Base-by-base conservation (phyloP, 768 basidiomycete genomes). In the Agrocybe chaxingu region DNA sequence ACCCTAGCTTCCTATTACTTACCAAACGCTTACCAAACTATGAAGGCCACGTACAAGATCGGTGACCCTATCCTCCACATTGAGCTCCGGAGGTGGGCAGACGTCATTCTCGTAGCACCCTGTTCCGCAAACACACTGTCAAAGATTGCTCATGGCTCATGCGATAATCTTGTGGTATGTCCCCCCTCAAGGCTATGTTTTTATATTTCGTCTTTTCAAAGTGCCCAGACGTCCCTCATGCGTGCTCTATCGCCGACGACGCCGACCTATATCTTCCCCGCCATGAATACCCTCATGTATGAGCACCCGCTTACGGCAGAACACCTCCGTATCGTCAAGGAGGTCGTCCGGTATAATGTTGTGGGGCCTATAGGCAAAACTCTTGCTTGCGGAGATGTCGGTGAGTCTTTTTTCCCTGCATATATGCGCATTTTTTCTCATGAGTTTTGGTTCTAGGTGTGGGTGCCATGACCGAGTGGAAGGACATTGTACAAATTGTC, bases 221-320 rank as follows among this genome's bases (percentile, higher is more conserved):
- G 18, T 24, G 8, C 12, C 12, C 55, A 87, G 86, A 87, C 84
- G 8, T 87, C 92, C 10, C 77, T 97, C 3, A 78, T 97, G 53
- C 84, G 92, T 16, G 95, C 92, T 0, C 72, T 96, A 0, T 75
- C 89, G 2, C 90, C 94, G 0, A 76, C 80, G 5, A 97, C 92
- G 0, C 89, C 89, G 6, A 93, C 92, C 6, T 92, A 87, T 61
- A 68, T 98, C 34, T 98, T 95, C 62, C 96, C 96, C 1, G 97
- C 96, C 0, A 99, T 98, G 96, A 99, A 99, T 66, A 98, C 97
- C 3, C 74, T 92, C 57, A 99, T 99, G 96, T 98, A 91, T 62
- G 83, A 89, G 52, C 95, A 98, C 63, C 93, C 93, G 13, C 76
- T 98, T 16, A 98, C 95, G 0, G 79, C 81, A 1, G 81, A 88